Base-by-base conservation (phyloP, 306 rosid species). In the Ormosia semicastrata region DNA sequence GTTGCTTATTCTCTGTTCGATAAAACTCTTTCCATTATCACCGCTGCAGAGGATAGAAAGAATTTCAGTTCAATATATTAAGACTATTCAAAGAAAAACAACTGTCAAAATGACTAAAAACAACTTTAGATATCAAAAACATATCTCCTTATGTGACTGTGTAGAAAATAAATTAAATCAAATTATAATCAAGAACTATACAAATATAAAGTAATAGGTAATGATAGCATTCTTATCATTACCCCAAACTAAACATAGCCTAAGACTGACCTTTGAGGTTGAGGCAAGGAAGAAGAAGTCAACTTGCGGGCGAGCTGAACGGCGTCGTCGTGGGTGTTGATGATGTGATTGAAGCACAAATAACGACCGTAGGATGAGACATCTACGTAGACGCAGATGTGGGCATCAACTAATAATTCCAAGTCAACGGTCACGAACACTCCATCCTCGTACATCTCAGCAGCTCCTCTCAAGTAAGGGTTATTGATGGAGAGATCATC, bases 361-460 rank as follows among this genome's bases (percentile, higher is more conserved):
- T 94, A 94, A n/a, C 98, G 97, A 57, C 98, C 97, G 84, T 87
- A 91, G 39, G 98, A 90, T 82, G 98, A 90, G 56, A 87, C 60
- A 47, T 89, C 93, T 79, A 93, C 94, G 66, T 84, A 94, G 62
- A 91, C 88, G 3, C 91, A 82, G 6, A 91, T 78, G 86, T 94
- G 97, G 4, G 97, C 88, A 33, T 91, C 90, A 24, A 86, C 94
- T 81, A 90, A 54, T 82, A 88, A 93, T 7, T 39, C 43, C 1
- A 88, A 64, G 86, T 93, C 98, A 36, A 91, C 97, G 79, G 97
- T 90, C 39, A 93, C 97, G 1, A 94, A 89, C 41, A 90, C 86
- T 0, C 97, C 98, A 15, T 90, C 94, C 65, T 93, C 94, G 82
- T 94, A 94, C 98, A 94, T 93, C 91, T 94, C 97, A 8, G 97